Percentiles rank a stretch among this genome's conserved stretches.
These are phyloP conservation scores for Colletotrichum spaethianum DNA, from an alignment of 2,329 filamentous ascomycete genomes.

Conservation along the genomic window DNA sequence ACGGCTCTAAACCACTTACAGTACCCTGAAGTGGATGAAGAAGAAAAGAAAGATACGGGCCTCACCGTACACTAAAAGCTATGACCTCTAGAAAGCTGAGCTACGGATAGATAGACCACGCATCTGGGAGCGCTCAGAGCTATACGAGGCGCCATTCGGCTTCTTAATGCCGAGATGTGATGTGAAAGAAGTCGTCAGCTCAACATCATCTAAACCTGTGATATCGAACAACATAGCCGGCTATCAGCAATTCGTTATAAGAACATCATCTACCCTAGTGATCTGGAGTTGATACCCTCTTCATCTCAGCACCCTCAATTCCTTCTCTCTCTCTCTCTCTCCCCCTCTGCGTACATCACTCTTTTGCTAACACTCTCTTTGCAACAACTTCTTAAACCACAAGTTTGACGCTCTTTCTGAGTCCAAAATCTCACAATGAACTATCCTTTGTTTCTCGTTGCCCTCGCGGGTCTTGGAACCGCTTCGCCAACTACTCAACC, in stretches of 20 bases:
- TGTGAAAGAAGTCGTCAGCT: not conserved
- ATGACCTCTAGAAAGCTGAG: slow-evolving; percentile 11
- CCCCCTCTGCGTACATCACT: not conserved
- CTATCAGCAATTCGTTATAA: slow-evolving; percentile 3
- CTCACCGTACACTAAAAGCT: slow-evolving; percentile 29
- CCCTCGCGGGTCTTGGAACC: slow-evolving; percentile 27
- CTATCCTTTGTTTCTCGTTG: slow-evolving; percentile 15
- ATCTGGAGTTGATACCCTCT: not conserved
- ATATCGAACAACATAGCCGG: not conserved
- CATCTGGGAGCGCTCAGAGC: slow-evolving; percentile 7
- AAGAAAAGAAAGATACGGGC: not conserved
- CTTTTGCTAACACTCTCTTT: not conserved
- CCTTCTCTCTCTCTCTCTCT: not conserved
- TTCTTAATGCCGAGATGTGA: slow-evolving; percentile 17
- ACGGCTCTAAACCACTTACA: slow-evolving; percentile 8
- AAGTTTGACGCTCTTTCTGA: not conserved
- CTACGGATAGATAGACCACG: slow-evolving; percentile 12
- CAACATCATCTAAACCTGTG: not conserved
- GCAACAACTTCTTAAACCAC: not conserved
- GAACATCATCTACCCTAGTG: not conserved
- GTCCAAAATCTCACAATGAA: slow-evolving; percentile 11
- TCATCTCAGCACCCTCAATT: slow-evolving; percentile 27
- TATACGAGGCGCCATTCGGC: slow-evolving; percentile 28
- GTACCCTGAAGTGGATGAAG: not conserved
- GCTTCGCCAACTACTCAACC: slow-evolving; percentile 24